Base-by-base conservation (phyloP, 1,284 basidiomycete species). In the Schizopora paradoxa region DNA sequence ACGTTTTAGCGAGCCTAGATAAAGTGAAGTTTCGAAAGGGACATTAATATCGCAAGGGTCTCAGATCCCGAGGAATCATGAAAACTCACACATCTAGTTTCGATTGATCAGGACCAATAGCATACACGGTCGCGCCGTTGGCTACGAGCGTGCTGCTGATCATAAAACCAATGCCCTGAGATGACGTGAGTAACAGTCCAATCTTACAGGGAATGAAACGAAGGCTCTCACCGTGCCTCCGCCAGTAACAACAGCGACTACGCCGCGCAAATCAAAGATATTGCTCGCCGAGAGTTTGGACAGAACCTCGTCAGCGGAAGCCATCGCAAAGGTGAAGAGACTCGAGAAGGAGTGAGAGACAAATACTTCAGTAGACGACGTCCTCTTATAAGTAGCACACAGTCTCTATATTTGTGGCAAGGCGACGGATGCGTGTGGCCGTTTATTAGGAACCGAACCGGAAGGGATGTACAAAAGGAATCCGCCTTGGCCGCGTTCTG, bases 91-190 rank as follows among this genome's bases (percentile, higher is more conserved):
- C 56, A 43, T 74, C 70, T 5, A 76, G 58, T n/a, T 68, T 67
- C 10, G 54, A 61, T 51, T 74, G 70, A 10, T 62, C 63, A 1
- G 65, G 70, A 1, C 73, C 73, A 28, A 74, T 66, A 43, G 73
- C 71, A 43, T 72, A 75, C 1, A 75, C 72, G 0, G 62, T 70
- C 1, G 73, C 73, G 5, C 73, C 73, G 43, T 76, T 76, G 1
- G 70, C 66, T n/a, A 73, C 54, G 4, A 76, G 56, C 1, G 72
- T 68, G 4, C 66, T 65, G 38, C 61, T 65, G 23, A 73, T 71
- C 68, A 75, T 74, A 21, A 73, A 51, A 1, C 72, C 72, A 21
- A 74, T 75, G 0, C 72, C 72, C 73, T 75, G 28, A 14, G 14
- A 31, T 26, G 16, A 7, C 21, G 6, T 29, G 37, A 13, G 31